Conservation (phyloP, 345 rosid species). For the Eucalyptus sp. region DNA sequence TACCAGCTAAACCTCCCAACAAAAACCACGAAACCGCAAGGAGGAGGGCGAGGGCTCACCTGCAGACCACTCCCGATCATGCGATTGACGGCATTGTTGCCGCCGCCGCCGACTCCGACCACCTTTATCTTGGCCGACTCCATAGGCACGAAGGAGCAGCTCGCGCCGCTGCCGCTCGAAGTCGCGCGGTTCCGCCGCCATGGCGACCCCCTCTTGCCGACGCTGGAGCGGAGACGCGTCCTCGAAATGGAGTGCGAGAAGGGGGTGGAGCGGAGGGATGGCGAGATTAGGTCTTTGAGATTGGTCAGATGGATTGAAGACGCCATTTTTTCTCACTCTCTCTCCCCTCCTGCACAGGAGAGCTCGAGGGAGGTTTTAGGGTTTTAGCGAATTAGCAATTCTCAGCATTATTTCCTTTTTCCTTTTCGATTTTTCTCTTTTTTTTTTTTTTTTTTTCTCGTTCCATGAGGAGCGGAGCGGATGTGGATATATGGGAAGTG, state of each 20-base stretch:
- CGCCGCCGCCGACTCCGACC: slow-evolving; percentile 95
- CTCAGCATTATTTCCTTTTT: not conserved
- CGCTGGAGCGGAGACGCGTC: not conserved
- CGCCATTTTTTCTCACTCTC: not conserved
- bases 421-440: not conserved
- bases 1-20: not conserved
- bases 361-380: slow-evolving; percentile 18
- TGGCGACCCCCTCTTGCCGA: not conserved
- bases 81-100: slow-evolving; percentile 98
- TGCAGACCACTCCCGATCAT: slow-evolving; percentile 95
- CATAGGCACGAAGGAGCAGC: slow-evolving; percentile 58
- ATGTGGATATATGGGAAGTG: not conserved
- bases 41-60: slow-evolving; percentile 13
- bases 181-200: slow-evolving; percentile 15
- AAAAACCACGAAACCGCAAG: not conserved
- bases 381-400: slow-evolving; percentile 33
- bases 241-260: slow-evolving; percentile 7
- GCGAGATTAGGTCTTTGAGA: slow-evolving; percentile 25
- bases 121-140: slow-evolving; percentile 94
- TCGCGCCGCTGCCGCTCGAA: slow-evolving; percentile 8
- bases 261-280: slow-evolving; percentile 10
- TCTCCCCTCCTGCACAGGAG: too few species aligned
- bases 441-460: not conserved
- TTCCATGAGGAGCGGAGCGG: not conserved
- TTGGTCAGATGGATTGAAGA: slow-evolving; percentile 45